Conservation (phyloP, 768 basidiomycete species). For the Pulveroboletus sp. region DNA sequence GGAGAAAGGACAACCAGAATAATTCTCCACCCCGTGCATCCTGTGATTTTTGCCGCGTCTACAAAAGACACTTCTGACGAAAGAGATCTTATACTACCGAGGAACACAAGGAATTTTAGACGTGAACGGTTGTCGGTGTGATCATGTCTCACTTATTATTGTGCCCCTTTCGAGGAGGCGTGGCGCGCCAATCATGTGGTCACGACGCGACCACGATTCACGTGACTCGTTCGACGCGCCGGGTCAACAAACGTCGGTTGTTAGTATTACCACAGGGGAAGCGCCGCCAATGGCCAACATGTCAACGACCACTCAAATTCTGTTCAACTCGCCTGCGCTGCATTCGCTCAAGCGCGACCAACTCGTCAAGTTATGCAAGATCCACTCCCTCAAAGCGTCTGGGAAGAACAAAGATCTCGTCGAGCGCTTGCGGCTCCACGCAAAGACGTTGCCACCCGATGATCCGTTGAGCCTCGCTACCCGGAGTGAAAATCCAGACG, state of each 20-base stretch:
- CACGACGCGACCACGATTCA: slow-evolving; percentile 3
- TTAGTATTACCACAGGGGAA: not conserved
- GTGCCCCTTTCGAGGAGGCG: slow-evolving; percentile 3
- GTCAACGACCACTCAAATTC: slow-evolving; percentile 72
- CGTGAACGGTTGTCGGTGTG: not conserved
- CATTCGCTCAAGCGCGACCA: slow-evolving; percentile 82
- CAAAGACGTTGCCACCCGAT: slow-evolving; percentile 56
- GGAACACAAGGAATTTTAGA: not conserved
- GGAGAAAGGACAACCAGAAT: not conserved
- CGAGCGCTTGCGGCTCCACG: slow-evolving; percentile 62
- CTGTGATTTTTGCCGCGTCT: not conserved
- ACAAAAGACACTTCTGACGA: not conserved
- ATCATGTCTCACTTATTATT: slow-evolving; percentile 17
- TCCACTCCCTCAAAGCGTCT: slow-evolving; percentile 71
- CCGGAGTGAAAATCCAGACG: slow-evolving; percentile 42
- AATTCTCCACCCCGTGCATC: not conserved
- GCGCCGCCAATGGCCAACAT: too few relatives aligned
- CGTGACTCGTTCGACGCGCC: slow-evolving; percentile 13
- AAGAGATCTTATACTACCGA: not conserved
- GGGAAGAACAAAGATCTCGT: slow-evolving; percentile 80
- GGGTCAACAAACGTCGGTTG: slow-evolving; percentile 16
- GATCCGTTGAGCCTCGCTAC: slow-evolving; percentile 53
- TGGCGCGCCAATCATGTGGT: slow-evolving; percentile 16
- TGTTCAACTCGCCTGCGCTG: slow-evolving; percentile 81
- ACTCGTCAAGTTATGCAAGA: slow-evolving; percentile 81